Conservation (phyloP, 805 yeast species). For the Metschnikowia cerradonensis region DNA sequence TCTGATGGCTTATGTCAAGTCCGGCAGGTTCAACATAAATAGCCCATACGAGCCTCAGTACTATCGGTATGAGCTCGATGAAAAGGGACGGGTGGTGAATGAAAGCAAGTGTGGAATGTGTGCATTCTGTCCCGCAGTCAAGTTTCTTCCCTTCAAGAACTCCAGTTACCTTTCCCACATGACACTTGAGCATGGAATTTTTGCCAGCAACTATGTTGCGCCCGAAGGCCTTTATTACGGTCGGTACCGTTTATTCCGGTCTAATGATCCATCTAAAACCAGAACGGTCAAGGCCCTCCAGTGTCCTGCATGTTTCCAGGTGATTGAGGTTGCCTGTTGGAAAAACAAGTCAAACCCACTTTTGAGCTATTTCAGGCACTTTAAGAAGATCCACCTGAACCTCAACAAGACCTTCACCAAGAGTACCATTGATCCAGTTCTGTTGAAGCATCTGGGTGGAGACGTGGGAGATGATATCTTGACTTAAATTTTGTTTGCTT, state of each 20-base stretch:
- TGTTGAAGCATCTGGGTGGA: constrained; percentile 11
- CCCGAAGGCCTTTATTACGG: constrained; percentile 33
- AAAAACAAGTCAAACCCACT: constrained; percentile 25
- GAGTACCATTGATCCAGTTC: constrained; percentile 15
- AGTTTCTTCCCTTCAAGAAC: constrained; percentile 31
- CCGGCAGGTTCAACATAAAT: constrained; percentile 17
- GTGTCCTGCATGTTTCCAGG: constrained; percentile 26
- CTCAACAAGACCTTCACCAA: constrained; percentile 13
- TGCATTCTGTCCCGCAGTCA: constrained; percentile 28
- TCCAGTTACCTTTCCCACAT: constrained; percentile 31
- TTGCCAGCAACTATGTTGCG: constrained; percentile 26
- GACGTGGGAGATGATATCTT: neutral
- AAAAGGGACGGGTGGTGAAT: constrained; percentile 18
- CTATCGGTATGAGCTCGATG: constrained; percentile 25
- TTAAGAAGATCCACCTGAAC: constrained; percentile 24
- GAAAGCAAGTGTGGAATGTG: constrained; percentile 32
- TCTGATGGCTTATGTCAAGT: constrained; percentile 23
- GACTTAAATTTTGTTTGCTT: neutral
- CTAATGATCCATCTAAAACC: constrained; percentile 12
- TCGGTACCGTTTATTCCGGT: constrained; percentile 19
- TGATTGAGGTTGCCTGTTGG: constrained; percentile 29
- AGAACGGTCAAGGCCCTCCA: constrained; percentile 23
- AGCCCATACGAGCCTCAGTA: constrained; percentile 32
- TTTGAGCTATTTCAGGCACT: constrained; percentile 28
- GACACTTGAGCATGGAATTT: constrained; percentile 33